Percentiles rank a stretch among this genome's conserved stretches.
Conservation (phyloP, 495 filamentous ascomycete species). For the Saxophila tyrrhenica region DNA sequence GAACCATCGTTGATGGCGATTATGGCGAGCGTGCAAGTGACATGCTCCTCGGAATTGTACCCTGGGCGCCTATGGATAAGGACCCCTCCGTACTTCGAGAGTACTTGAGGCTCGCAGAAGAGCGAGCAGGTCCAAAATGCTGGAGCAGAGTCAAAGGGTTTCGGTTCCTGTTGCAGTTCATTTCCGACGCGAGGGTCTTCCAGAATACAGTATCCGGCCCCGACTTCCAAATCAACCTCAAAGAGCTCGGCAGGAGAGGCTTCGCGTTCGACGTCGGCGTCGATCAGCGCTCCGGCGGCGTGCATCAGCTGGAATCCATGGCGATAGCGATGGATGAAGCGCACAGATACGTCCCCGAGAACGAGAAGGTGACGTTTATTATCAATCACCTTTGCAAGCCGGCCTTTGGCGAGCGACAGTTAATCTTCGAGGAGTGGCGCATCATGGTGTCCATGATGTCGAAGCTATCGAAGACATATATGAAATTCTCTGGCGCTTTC, state of each 20-base stretch:
- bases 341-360: slow-evolving; percentile 44
- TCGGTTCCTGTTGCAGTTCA: slow-evolving; percentile 71
- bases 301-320: slow-evolving; percentile 59
- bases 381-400: slow-evolving; percentile 88
- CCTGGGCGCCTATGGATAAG: slow-evolving; percentile 67
- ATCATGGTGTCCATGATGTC: slow-evolving; percentile 22
- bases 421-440: slow-evolving; percentile 36
- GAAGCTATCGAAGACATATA: slow-evolving; percentile 48
- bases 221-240: slow-evolving; percentile 57
- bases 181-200: slow-evolving; percentile 42
- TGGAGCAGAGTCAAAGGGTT: slow-evolving; percentile 52
- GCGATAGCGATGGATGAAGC: slow-evolving; percentile 59
- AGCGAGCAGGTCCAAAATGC: slow-evolving; percentile 31
- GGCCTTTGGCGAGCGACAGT: slow-evolving; percentile 37
- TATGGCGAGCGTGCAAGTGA: slow-evolving; percentile 39
- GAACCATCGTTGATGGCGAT: slow-evolving; percentile 49
- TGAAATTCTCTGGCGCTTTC: slow-evolving; percentile 83
- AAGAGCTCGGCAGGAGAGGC: slow-evolving; percentile 44
- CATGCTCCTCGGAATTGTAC: slow-evolving; percentile 55
- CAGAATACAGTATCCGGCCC: slow-evolving; percentile 38
- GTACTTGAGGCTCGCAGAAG: slow-evolving; percentile 26
- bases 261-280: slow-evolving; percentile 72
- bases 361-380: slow-evolving; percentile 51
- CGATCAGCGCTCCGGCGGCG: slow-evolving; percentile 56
- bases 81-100: slow-evolving; percentile 32